Evolutionary conservation across 495 filamentous ascomycete genomes (phyloP).

Genomic region (Chaetomidium leptoderma): DNA sequence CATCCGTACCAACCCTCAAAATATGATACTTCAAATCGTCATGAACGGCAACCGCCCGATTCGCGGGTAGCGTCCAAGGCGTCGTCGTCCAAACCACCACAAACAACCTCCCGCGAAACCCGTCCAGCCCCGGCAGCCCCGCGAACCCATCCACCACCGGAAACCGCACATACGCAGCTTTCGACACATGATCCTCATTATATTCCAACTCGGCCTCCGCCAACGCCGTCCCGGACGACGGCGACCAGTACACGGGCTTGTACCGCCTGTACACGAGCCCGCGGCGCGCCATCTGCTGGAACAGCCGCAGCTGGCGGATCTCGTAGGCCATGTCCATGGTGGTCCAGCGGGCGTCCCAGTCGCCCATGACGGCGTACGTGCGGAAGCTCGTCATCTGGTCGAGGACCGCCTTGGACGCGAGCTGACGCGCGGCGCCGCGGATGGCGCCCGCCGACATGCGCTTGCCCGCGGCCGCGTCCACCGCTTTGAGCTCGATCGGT

Average conservation of each 20-base stretch:
- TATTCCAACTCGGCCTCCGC: slow-evolving; percentile 98
- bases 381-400: slow-evolving; percentile 79
- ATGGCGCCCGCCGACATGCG: slow-evolving; percentile 45
- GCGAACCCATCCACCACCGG: slow-evolving; percentile 56
- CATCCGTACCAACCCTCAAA: slow-evolving; percentile 53
- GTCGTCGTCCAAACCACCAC: slow-evolving; percentile 96
- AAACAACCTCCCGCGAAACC: slow-evolving; percentile 46
- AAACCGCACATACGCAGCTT: slow-evolving; percentile 77
- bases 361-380: slow-evolving; percentile 84
- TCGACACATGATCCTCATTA: slow-evolving; percentile 75
- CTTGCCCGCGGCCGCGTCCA: slow-evolving; percentile 49
- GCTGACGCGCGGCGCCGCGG: slow-evolving; percentile 63
- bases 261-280: slow-evolving; percentile 82
- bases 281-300: slow-evolving; percentile 76
- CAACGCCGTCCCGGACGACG: slow-evolving; percentile 81
- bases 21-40: slow-evolving; percentile 68
- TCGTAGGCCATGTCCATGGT: slow-evolving; percentile 91
- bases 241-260: slow-evolving; percentile 96
- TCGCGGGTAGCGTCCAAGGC: slow-evolving; percentile 95
- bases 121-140: slow-evolving; percentile 32
- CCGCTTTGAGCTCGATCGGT: slow-evolving; percentile 95
- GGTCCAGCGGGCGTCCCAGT: slow-evolving; percentile 88
- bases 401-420: slow-evolving; percentile 70
- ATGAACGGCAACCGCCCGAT: slow-evolving; percentile 79
- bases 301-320: slow-evolving; percentile 78